Percentiles rank a stretch among this genome's conserved stretches.
These are phyloP conservation scores for Diaporthe ampelina DNA, from an alignment of 2,329 filamentous ascomycete genomes.

Conservation along the genomic window DNA sequence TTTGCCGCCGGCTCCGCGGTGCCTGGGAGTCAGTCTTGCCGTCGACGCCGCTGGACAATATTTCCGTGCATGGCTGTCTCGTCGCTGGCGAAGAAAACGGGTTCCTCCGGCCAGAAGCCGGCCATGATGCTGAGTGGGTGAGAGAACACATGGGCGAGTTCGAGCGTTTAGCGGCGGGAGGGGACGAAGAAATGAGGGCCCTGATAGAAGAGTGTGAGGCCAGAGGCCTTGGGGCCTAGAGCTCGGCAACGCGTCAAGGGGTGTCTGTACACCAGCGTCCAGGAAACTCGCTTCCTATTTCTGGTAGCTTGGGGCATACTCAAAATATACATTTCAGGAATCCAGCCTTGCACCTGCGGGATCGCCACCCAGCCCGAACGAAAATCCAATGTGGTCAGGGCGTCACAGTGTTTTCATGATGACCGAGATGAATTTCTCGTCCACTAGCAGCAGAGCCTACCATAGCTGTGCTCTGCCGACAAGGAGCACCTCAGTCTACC, in stretches of 20 bases:
- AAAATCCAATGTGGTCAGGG: no score
- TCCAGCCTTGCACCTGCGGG: no score
- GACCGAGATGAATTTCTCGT: no score
- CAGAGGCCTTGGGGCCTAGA: conserved; percentile 8
- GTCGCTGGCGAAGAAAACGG: conserved; percentile 15
- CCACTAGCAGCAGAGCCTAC: no score
- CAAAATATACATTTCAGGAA: neutral
- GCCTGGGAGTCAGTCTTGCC: conserved; percentile 14
- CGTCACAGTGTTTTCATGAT: no score
- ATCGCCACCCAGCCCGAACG: no score
- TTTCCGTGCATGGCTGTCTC: conserved; percentile 6
- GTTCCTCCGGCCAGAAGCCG: conserved; percentile 18
- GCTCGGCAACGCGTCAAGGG: neutral
- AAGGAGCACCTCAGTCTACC: no score
- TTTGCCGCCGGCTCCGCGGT: conserved; percentile 2
- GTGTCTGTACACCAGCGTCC: neutral
- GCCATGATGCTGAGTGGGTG: conserved; percentile 27
- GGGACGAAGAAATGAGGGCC: conserved; percentile 12
- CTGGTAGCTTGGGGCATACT: no score
- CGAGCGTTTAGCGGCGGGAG: conserved; percentile 9
- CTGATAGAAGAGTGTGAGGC: conserved; percentile 7
- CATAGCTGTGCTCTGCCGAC: no score
- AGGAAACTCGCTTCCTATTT: neutral
- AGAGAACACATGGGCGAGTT: conserved; percentile 20
- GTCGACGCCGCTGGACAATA: neutral